A percentile compares a stretch with the other conserved stretches of the same genome.
Evolutionary conservation across 2,329 filamentous ascomycete genomes (phyloP).

Genomic region (Orbilia blumenaviensis): DNA sequence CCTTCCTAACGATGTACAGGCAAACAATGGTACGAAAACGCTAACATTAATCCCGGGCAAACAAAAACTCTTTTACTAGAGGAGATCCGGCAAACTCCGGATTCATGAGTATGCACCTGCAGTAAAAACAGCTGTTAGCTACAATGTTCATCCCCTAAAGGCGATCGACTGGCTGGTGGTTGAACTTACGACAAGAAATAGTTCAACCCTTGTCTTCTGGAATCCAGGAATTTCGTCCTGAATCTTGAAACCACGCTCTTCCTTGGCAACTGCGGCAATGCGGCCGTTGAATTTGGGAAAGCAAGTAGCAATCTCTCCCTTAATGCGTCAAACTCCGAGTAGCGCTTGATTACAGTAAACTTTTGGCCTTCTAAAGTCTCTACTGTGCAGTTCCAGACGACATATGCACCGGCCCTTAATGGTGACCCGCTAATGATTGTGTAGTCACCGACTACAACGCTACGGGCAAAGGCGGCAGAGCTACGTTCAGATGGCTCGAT

Average conservation of each 20-base stretch:
- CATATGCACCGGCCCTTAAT: constrained; percentile 81
- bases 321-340: constrained; percentile 92
- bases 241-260: constrained; percentile 79
- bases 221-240: constrained; percentile 75
- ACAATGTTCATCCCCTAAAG: neutral
- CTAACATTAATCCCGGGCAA: constrained; percentile 60
- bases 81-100: constrained; percentile 94
- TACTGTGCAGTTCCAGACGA: constrained; percentile 91
- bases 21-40: neutral
- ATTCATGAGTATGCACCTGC: constrained; percentile 86
- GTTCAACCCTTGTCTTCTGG: constrained; percentile 79
- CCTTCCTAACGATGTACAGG: neutral
- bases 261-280: constrained; percentile 88
- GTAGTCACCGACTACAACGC: constrained; percentile 71
- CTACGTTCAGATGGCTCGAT: constrained; percentile 68
- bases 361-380: constrained; percentile 77
- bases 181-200: constrained; percentile 88
- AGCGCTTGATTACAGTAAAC: constrained; percentile 72
- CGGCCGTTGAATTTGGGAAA: constrained; percentile 83
- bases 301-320: constrained; percentile 76
- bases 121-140: constrained; percentile 5
- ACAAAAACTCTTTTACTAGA: constrained; percentile 88
- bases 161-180: neutral
- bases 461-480: constrained; percentile 70
- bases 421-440: constrained; percentile 66